A percentile compares a stretch with the other conserved stretches of the same genome.
phyloP scores from a whole-genome alignment of 1,284 basidiomycete species.

The Ceratobasidium sp. region DNA sequence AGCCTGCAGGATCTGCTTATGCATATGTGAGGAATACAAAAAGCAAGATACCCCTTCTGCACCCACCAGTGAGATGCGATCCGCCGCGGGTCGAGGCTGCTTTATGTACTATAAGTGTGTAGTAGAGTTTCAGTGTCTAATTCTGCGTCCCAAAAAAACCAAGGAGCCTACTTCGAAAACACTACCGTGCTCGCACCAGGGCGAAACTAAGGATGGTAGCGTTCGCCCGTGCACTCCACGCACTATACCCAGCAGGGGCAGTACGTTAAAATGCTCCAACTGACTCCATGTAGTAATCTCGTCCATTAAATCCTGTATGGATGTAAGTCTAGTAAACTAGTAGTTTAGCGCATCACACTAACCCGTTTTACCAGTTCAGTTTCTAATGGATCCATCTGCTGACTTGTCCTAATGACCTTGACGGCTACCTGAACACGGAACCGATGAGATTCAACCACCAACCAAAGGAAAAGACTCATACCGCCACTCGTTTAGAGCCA shows the following conservation, averaged over 20 bases:
- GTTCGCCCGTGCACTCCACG: not conserved
- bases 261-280: conserved; percentile 25
- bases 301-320: conserved; percentile 18
- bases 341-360: not conserved
- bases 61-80: conserved; percentile 33
- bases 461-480: not conserved
- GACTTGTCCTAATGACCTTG: conserved; percentile 2
- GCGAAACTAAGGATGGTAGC: conserved; percentile 26
- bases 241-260: conserved; percentile 15
- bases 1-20: conserved; percentile 25
- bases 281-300: conserved; percentile 29
- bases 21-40: not conserved
- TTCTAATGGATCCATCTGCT: not conserved
- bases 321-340: not conserved
- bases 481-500: not conserved
- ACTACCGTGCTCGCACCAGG: conserved; percentile 32
- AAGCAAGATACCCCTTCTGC: not conserved
- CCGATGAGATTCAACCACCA: not conserved
- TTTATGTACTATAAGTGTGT: conserved; percentile 3
- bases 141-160: not conserved
- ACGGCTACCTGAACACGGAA: conserved; percentile 12
- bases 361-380: not conserved
- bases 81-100: not conserved
- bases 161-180: not conserved
- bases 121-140: not conserved